phyloP scores from a whole-genome alignment of 2,329 filamentous ascomycete genomes.

The Aspergillus flavus region DNA sequence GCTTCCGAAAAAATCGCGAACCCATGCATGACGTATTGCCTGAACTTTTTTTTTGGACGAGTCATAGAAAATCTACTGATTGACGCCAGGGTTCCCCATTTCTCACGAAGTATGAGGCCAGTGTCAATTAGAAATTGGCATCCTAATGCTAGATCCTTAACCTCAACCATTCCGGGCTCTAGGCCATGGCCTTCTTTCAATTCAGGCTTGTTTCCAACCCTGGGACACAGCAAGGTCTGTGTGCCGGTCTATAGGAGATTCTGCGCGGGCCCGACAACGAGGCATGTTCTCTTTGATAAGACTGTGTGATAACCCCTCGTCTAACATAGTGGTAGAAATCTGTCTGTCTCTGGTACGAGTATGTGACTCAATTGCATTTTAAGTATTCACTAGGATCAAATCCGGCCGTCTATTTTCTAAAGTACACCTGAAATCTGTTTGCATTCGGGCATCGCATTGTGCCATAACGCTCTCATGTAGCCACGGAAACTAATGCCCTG shows the following conservation, averaged over 20 bases:
- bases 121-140: slow-evolving; percentile 12
- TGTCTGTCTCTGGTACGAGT: slow-evolving; percentile 15
- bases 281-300: slow-evolving; percentile 20
- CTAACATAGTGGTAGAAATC: slow-evolving; percentile 17
- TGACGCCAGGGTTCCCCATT: background rate
- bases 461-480: background rate
- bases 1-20: no score
- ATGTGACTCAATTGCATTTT: background rate
- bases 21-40: background rate
- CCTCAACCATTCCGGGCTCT: slow-evolving; percentile 6
- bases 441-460: background rate
- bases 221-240: background rate
- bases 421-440: background rate
- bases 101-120: slow-evolving; percentile 15
- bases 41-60: background rate
- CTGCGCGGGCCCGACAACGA: slow-evolving; percentile 15
- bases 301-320: slow-evolving; percentile 6
- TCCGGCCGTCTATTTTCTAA: background rate
- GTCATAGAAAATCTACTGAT: background rate
- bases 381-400: background rate
- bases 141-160: slow-evolving; percentile 15
- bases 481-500: background rate
- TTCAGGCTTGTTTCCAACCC: background rate
- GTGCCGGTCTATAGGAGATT: slow-evolving; percentile 6
- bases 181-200: slow-evolving; percentile 2